Evolutionary conservation across 305 asterid species (phyloP).

Genomic region (Rubia balearica): DNA sequence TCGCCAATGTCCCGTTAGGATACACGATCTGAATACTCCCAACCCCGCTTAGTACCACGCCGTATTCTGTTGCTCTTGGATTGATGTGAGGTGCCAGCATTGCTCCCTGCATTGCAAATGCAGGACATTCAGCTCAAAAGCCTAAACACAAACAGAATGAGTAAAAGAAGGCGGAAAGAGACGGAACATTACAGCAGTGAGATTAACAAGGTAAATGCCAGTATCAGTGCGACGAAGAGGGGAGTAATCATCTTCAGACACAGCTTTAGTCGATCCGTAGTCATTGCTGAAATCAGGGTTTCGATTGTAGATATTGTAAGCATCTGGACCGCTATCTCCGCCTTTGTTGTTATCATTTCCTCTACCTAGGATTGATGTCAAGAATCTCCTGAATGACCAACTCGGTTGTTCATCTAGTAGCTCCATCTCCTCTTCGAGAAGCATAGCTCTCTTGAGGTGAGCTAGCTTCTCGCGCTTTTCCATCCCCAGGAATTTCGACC

Average conservation of each 20-base stretch:
- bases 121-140: neutral
- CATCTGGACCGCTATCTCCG: conserved; percentile 31
- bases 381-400: conserved; percentile 55
- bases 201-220: conserved; percentile 64
- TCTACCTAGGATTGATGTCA: conserved; percentile 34
- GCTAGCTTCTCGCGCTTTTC: conserved; percentile 29
- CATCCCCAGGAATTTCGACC: conserved; percentile 50
- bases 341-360: conserved; percentile 21
- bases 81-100: conserved; percentile 90
- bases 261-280: conserved; percentile 67
- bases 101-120: conserved; percentile 47
- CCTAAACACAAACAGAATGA: neutral
- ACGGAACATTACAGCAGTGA: conserved; percentile 46
- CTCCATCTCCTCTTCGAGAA: conserved; percentile 13
- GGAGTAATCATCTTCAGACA: conserved; percentile 46
- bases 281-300: conserved; percentile 56
- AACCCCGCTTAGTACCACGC: conserved; percentile 52
- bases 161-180: neutral
- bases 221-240: conserved; percentile 47
- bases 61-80: conserved; percentile 65
- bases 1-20: conserved; percentile 72
- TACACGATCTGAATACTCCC: conserved; percentile 59
- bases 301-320: conserved; percentile 51
- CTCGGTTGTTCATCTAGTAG: conserved; percentile 14
- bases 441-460: conserved; percentile 38